Evolutionary conservation across 1,284 basidiomycete species (phyloP).

Genomic region (Cutaneotrichosporon dermatis): DNA sequence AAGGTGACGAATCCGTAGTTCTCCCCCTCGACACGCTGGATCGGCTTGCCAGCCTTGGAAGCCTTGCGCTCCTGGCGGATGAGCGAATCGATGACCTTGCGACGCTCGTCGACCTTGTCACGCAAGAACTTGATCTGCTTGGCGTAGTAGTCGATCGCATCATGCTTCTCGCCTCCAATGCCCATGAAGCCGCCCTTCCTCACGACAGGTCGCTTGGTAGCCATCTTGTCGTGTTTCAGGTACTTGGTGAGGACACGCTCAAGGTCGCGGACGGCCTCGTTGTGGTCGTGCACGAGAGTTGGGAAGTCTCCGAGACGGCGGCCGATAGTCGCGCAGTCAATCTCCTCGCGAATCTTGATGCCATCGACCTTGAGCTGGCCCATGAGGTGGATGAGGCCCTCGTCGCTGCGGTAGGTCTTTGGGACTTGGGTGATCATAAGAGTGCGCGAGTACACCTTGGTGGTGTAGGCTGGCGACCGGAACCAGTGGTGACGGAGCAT

Average conservation of each 20-base stretch:
- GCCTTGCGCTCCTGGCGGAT: constrained; percentile 41
- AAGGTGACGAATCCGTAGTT: constrained; percentile 91
- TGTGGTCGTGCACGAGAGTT: constrained; percentile 62
- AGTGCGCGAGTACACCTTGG: constrained; percentile 47
- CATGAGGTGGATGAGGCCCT: constrained; percentile 67
- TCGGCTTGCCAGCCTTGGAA: constrained; percentile 24
- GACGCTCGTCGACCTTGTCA: constrained; percentile 72
- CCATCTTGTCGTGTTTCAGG: constrained; percentile 70
- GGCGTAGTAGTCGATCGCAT: constrained; percentile 79
- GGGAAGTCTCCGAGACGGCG: constrained; percentile 48
- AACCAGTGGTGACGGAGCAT: constrained; percentile 48
- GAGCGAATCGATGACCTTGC: constrained; percentile 63
- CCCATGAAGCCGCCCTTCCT: constrained; percentile 67
- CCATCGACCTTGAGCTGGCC: constrained; percentile 57
- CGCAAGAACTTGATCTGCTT: constrained; percentile 59
- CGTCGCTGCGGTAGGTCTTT: constrained; percentile 69
- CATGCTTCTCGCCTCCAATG: constrained; percentile 66
- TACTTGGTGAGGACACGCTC: constrained; percentile 79
- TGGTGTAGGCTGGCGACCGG: constrained; percentile 45
- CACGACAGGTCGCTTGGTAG: constrained; percentile 68
- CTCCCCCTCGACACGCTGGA: constrained; percentile 56
- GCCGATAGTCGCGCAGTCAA: constrained; percentile 40
- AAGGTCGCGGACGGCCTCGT: constrained; percentile 75
- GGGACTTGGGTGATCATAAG: constrained; percentile 62
- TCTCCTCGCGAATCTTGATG: constrained; percentile 48